Evolutionary conservation across 768 basidiomycete species (phyloP).

Genomic region (Tulasnella sp.): DNA sequence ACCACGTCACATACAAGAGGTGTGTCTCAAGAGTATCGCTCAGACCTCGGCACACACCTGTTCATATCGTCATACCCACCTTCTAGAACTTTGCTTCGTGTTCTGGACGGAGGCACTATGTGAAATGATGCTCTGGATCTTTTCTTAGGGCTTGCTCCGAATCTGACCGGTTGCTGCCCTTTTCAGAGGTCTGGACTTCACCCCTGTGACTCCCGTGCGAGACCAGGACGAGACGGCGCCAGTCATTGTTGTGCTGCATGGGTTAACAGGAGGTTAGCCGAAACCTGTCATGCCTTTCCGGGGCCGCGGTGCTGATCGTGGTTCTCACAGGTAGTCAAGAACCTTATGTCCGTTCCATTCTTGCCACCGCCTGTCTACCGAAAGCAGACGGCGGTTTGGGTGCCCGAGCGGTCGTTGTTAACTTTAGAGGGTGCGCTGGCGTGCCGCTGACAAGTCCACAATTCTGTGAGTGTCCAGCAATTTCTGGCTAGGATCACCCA

Average conservation of each 20-base stretch:
- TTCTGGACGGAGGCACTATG: slow-evolving; percentile 35
- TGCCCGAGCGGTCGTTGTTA: slow-evolving; percentile 81
- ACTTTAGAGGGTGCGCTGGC: slow-evolving; percentile 87
- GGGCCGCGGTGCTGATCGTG: slow-evolving; percentile 31
- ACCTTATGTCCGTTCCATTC: slow-evolving; percentile 74
- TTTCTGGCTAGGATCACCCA: slow-evolving; percentile 55
- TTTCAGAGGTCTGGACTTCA: slow-evolving; percentile 24
- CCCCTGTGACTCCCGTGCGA: slow-evolving; percentile 19
- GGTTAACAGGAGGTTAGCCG: slow-evolving; percentile 35
- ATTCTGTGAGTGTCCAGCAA: slow-evolving; percentile 45
- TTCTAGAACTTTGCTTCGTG: slow-evolving; percentile 27
- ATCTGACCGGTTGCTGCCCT: too few species aligned
- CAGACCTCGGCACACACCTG: neutral
- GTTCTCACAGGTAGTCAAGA: slow-evolving; percentile 64
- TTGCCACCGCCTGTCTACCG: slow-evolving; percentile 60
- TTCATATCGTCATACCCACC: neutral
- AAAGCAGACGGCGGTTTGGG: slow-evolving; percentile 76
- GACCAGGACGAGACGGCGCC: slow-evolving; percentile 32
- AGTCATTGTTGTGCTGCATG: slow-evolving; percentile 34
- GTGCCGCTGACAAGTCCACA: slow-evolving; percentile 72
- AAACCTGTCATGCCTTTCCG: neutral
- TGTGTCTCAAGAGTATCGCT: slow-evolving; percentile 13
- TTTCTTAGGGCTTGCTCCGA: too few species aligned
- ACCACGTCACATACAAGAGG: slow-evolving; percentile 30
- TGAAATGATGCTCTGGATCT: too few species aligned